Percentiles rank a stretch among this genome's conserved stretches.
Conservation (phyloP, 495 filamentous ascomycete species). For the Pseudevernia furfuracea region DNA sequence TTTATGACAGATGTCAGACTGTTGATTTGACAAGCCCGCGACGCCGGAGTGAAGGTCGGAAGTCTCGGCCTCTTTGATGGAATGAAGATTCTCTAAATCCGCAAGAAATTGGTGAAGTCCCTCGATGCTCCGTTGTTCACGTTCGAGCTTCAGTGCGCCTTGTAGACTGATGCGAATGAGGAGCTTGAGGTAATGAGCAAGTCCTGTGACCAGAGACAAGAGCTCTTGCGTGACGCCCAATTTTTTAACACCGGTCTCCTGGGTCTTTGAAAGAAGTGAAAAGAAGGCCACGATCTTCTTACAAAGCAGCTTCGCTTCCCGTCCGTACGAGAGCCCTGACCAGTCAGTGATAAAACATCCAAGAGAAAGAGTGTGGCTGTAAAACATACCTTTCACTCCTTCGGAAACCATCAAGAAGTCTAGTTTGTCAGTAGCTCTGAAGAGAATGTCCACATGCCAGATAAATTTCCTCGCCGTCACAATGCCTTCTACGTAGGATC, state of each 20-base stretch:
- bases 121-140: slow-evolving; percentile 63
- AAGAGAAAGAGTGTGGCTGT: not conserved
- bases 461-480: slow-evolving; percentile 96
- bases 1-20: slow-evolving; percentile 70
- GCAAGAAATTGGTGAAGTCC: slow-evolving; percentile 75
- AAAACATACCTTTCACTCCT: slow-evolving; percentile 62
- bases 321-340: slow-evolving; percentile 76
- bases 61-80: slow-evolving; percentile 59
- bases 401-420: slow-evolving; percentile 61
- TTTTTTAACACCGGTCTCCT: slow-evolving; percentile 77
- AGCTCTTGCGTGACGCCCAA: slow-evolving; percentile 96
- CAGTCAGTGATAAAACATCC: slow-evolving; percentile 7
- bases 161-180: slow-evolving; percentile 95
- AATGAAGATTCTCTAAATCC: slow-evolving; percentile 67
- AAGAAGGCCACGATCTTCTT: slow-evolving; percentile 99
- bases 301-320: slow-evolving; percentile 94
- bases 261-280: slow-evolving; percentile 81
- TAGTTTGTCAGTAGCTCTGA: slow-evolving; percentile 78
- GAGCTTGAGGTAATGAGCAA: slow-evolving; percentile 97
- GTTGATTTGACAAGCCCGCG: slow-evolving; percentile 61
- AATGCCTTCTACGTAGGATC: slow-evolving; percentile 89
- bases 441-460: slow-evolving; percentile 87
- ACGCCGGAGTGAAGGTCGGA: slow-evolving; percentile 69
- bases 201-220: slow-evolving; percentile 86
- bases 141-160: slow-evolving; percentile 83